phyloP scores from a whole-genome alignment of 495 filamentous ascomycete species.

The Xylaria intraflava region DNA sequence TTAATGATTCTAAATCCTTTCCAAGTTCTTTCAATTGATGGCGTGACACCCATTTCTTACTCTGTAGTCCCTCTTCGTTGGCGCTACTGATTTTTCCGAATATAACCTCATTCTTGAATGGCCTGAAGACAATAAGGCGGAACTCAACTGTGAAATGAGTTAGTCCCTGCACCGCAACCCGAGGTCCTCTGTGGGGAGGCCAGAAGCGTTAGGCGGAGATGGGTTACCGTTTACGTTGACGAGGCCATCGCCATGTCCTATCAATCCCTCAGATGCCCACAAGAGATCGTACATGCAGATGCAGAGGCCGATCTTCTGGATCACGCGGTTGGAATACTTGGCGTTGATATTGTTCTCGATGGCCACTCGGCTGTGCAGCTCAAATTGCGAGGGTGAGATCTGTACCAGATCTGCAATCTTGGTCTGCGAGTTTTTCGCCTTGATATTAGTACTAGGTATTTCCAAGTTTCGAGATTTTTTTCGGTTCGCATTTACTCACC shows the following conservation, averaged over 20 bases:
- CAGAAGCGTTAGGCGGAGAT: conserved; percentile 2
- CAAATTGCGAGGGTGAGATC: conserved; percentile 79
- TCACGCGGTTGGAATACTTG: conserved; percentile 76
- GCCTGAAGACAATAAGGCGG: conserved; percentile 85
- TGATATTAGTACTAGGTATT: background rate
- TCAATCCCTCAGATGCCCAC: conserved; percentile 80
- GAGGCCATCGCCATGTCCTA: conserved; percentile 81
- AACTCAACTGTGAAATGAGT: conserved; percentile 63
- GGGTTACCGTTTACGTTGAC: conserved; percentile 84
- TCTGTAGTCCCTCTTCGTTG: conserved; percentile 65
- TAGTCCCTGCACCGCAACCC: background rate
- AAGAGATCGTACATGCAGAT: conserved; percentile 85
- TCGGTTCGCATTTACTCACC: background rate
- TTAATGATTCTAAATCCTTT: background rate
- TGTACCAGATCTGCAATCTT: conserved; percentile 86
- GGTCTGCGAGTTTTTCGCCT: conserved; percentile 31
- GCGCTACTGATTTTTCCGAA: conserved; percentile 69
- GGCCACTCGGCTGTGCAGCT: conserved; percentile 65
- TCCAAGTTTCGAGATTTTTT: background rate
- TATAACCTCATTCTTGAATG: conserved; percentile 87
- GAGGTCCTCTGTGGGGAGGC: background rate
- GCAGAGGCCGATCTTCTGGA: conserved; percentile 77
- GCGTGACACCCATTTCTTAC: conserved; percentile 38
- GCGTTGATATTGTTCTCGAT: conserved; percentile 92
- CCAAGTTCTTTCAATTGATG: background rate